Base-by-base conservation (phyloP, 805 yeast genomes). In the Zygosaccharomyces kombuchaensis region DNA sequence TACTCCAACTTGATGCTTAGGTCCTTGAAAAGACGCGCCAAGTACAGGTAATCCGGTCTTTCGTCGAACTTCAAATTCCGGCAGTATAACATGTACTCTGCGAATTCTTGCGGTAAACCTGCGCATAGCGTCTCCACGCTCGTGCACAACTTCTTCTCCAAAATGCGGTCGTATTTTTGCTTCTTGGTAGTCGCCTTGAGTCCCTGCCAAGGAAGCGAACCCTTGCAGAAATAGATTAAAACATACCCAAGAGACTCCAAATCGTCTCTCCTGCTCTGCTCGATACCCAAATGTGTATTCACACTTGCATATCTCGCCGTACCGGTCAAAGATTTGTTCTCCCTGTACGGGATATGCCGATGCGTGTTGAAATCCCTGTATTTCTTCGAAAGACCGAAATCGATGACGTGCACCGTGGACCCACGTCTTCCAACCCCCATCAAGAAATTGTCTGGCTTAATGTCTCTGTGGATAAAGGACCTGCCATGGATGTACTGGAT, bases 151-250 rank as follows among this genome's bases (percentile, higher is more conserved):
- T 91, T 91, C 74, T 87, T 87, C 66, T 91, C 97, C 82, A 91
- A 82, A 58, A 91, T 93, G 51, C 96, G 79, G 70, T 91, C 97
- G 69, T 91, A 91, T 70, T 93, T 91, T 68, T 91, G 97, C 71
- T 95, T 87, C 72, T 91, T 91, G 12, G 96, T 88, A 21, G 91
- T 93, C 32, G 98, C 99, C 69, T 89, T 89, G 60, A 91, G 77
- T 3, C 99, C 99, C 70, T 91, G 99, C 99, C 99, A 91, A 44
- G 99, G 99, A 59, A 91, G 78, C 13, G 95, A 85, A 36, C 99
- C 98, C 47, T 96, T 81, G 68, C 96, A 85, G 65, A 91, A 93
- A 70, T 91, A 91, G 57, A 91, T 87, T 58, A 93, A 75, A 44
- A 91, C 97, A 64, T 91, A 91, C 41, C 96, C 98, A 61, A 91